phyloP scores from a whole-genome alignment of 2,329 filamentous ascomycete species.

The Hypoxylon sp. region DNA sequence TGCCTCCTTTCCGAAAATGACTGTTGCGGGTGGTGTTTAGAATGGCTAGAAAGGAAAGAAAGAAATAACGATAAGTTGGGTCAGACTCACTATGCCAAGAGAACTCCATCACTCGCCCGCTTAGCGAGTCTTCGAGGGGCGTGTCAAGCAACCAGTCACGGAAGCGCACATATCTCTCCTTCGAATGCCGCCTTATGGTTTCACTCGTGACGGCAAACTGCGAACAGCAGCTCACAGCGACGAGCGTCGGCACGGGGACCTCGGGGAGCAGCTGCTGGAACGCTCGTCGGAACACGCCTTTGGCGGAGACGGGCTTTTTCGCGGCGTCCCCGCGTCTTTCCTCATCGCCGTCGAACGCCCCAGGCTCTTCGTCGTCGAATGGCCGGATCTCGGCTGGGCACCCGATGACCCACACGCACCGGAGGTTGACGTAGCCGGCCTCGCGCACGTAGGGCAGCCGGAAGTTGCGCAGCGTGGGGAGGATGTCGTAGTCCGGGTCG shows the following conservation, averaged over 20 bases:
- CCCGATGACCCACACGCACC: conserved; percentile 70
- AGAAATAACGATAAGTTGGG: conserved; percentile 16
- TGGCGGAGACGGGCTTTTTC: conserved; percentile 54
- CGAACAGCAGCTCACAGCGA: conserved; percentile 72
- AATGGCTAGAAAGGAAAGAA: not conserved
- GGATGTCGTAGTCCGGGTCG: conserved; percentile 66
- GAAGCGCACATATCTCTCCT: conserved; percentile 66
- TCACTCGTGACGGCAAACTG: conserved; percentile 72
- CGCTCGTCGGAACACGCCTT: conserved; percentile 57
- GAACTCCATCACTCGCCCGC: conserved; percentile 73
- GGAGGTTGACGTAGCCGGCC: conserved; percentile 70
- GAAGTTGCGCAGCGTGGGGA: conserved; percentile 62
- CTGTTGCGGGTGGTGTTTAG: conserved; percentile 49
- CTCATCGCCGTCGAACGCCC: conserved; percentile 51
- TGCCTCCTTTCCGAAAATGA: conserved; percentile 68
- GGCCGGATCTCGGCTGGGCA: conserved; percentile 64
- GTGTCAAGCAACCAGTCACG: conserved; percentile 72
- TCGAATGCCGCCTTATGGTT: conserved; percentile 61
- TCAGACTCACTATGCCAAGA: conserved; percentile 70
- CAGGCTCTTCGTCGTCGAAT: conserved; percentile 49
- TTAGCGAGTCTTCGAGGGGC: conserved; percentile 64
- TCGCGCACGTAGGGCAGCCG: conserved; percentile 63
- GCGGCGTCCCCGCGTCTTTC: conserved; percentile 39
- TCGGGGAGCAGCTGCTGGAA: conserved; percentile 59
- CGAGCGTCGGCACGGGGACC: conserved; percentile 59